Evolutionary conservation across 169 alveolate genomes (phyloP).

Genomic region (Sarcocystis neurona): DNA sequence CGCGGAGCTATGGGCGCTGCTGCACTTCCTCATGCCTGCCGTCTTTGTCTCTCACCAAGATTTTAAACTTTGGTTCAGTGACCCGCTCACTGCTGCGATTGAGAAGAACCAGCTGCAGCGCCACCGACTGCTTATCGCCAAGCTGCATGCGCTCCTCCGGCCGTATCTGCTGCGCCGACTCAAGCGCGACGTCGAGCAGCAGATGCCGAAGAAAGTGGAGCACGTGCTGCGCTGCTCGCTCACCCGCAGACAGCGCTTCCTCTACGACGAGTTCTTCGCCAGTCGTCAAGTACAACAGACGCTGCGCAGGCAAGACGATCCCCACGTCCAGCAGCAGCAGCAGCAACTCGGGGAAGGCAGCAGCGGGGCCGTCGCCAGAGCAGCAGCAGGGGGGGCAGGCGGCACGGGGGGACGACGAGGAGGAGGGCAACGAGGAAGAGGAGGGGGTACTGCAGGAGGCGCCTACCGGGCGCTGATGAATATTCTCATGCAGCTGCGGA

Average conservation of each 20-base stretch:
- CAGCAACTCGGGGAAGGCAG: too few relatives aligned
- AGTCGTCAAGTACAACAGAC: conserved; percentile 73
- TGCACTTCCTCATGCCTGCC: conserved; percentile 98
- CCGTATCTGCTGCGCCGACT: conserved; percentile 97
- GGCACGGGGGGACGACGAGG: too few relatives aligned
- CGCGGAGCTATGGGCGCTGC: conserved; percentile 97
- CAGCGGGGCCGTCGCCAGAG: too few relatives aligned
- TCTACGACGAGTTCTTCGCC: conserved; percentile 96
- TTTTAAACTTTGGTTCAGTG: conserved; percentile 90
- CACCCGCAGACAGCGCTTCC: conserved; percentile 85
- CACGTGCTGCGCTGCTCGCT: conserved; percentile 61
- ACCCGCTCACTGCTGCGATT: conserved; percentile 91
- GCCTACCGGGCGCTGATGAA: conserved; percentile 96
- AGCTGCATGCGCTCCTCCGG: conserved; percentile 94
- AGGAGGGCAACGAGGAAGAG: too few relatives aligned
- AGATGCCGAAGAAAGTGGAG: conserved; percentile 93
- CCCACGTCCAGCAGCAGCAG: conserved; percentile 71
- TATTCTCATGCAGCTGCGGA: conserved; percentile 94
- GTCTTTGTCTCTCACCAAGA: conserved; percentile 88
- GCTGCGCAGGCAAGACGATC: too few relatives aligned
- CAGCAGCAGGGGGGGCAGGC: too few relatives aligned
- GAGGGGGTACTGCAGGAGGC: conserved; percentile 72
- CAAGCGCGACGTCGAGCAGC: conserved; percentile 98
- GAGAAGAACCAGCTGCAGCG: conserved; percentile 74
- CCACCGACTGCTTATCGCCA: conserved; percentile 74